These are phyloP conservation scores for Flammula alnicola DNA, from an alignment of 1,284 basidiomycete species.

Conservation along the genomic window DNA sequence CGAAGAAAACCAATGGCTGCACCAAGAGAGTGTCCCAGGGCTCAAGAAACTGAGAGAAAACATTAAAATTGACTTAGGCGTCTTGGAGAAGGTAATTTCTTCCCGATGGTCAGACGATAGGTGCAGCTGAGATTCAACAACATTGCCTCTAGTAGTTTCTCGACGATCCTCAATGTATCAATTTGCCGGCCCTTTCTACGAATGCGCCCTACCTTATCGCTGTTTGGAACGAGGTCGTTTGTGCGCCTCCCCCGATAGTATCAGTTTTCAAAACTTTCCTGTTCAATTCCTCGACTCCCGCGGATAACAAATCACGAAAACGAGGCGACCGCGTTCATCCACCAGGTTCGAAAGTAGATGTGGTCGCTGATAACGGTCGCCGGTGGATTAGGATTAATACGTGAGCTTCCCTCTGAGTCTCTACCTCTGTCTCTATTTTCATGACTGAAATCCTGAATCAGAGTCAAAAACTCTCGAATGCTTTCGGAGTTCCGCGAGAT, in stretches of 20 bases:
- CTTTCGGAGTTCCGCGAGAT: slow-evolving; percentile 80
- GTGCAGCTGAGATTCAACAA: slow-evolving; percentile 19
- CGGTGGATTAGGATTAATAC: slow-evolving; percentile 86
- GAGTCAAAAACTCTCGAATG: slow-evolving; percentile 77
- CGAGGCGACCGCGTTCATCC: slow-evolving; percentile 35
- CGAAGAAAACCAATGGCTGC: slow-evolving; percentile 47
- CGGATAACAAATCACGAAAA: slow-evolving; percentile 14
- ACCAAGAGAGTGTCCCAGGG: slow-evolving; percentile 52
- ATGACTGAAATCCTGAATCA: slow-evolving; percentile 39
- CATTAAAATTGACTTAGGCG: slow-evolving; percentile 51
- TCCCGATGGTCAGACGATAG: slow-evolving; percentile 3
- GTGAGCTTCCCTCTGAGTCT: slow-evolving; percentile 50
- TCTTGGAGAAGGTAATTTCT: slow-evolving; percentile 54
- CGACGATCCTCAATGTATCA: slow-evolving; percentile 44
- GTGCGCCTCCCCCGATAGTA: slow-evolving; percentile 60
- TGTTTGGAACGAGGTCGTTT: slow-evolving; percentile 77
- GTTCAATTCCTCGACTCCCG: too few species aligned
- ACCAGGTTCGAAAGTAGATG: slow-evolving; percentile 74
- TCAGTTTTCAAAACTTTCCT: slow-evolving; percentile 62
- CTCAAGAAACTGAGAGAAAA: slow-evolving; percentile 55
- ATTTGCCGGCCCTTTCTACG: slow-evolving; percentile 59
- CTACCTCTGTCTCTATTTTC: neutral
- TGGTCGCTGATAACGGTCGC: slow-evolving; percentile 74
- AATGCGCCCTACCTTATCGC: slow-evolving; percentile 78
- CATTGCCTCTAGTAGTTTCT: slow-evolving; percentile 62